Base-by-base conservation (phyloP, 2,329 filamentous ascomycete genomes). In the Polytolypa hystricis region DNA sequence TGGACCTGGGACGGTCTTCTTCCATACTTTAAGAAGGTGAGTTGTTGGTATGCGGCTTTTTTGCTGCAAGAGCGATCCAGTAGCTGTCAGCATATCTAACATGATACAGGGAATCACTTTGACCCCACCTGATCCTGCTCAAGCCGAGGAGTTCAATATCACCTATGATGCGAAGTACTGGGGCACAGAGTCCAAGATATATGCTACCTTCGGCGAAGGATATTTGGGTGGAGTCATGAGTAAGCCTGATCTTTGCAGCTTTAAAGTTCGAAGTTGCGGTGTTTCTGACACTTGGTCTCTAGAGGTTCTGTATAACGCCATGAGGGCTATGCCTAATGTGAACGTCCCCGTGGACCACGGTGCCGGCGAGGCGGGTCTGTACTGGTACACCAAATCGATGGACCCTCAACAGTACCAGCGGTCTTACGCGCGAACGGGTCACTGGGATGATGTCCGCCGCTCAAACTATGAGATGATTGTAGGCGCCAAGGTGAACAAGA, bases 1-100 rank as follows among this genome's bases (percentile, higher is more conserved):
- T 74, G 68, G 56, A 59, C 55, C 38, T 67, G 64, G 36, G 51
- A 65, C 10, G 57, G 57, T 9, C 55, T 70, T 21, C 51, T 64
- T 15, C 62, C 62, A 4, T 73, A 64, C 48, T 58, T 67, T 38
- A 52, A 54, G 30, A 66, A 64, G 42, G 45, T 55, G n/a, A n/a
- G n/a, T n/a, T n/a, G n/a, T n/a, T n/a, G n/a, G n/a, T n/a, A n/a
- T n/a, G n/a, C n/a, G n/a, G n/a, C n/a, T n/a, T n/a, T n/a, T n/a
- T n/a, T n/a, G n/a, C n/a, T n/a, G n/a, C n/a, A n/a, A n/a, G n/a
- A n/a, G n/a, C n/a, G n/a, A n/a, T n/a, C n/a, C n/a, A n/a, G n/a
- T n/a, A n/a, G n/a, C n/a, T n/a, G n/a, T n/a, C n/a, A n/a, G n/a
- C n/a, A n/a, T n/a, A n/a, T 20, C 18, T 33, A 28, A 35, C 33